Evolutionary conservation across 495 filamentous ascomycete genomes (phyloP), one percentile per base, ranked within the genome.

Genomic region (Rostrohypoxylon terebratum): DNA sequence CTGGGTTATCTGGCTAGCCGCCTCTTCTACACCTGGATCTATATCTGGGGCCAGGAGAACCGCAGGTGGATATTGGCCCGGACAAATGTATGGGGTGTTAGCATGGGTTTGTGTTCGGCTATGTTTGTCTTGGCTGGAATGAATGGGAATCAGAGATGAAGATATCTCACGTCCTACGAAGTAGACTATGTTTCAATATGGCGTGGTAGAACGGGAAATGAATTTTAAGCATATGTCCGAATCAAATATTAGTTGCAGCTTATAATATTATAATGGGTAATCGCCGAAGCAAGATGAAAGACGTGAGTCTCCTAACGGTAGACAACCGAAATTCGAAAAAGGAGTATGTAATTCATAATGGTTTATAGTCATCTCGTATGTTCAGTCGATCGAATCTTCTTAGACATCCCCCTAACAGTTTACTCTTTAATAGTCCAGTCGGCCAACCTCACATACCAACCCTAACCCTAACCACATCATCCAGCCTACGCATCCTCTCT

Each of bases 111-210:
- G 13, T 74, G 77, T 50, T 55, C 81, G 53, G 53, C 74, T 3
- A 33, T 87, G 63, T 88, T 82, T 71, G 59, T 86, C 20, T 73
- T 73, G 73, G 83, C 85, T 50, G 85, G 83, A 28, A 58, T 55
- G 7, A 54, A 21, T 10, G 71, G 71, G 13, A n/a, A 38, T 6
- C 69, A 67, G 16, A 14, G 25, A 2, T 72, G 51, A 72, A 5
- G 28, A 28, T 28, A 5, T 28, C 28, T 28, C 6, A 28, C n/a
- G n/a, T n/a, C 33, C 33, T 34, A 34, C 8, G 33, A 4, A 8
- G 33, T 34, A 8, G 33, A 34, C 33, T n/a, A n/a, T n/a, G 11
- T 36, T 42, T 42, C 3, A 4, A 14, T 42, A 14, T 38, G 11
- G 9, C 7, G 34, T 13, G 7, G 34, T 38, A 10, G 11, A 3